Evolutionary conservation across 192 early-diverging fungal genomes (phyloP).

Genomic region (Entomortierella parvispora): DNA sequence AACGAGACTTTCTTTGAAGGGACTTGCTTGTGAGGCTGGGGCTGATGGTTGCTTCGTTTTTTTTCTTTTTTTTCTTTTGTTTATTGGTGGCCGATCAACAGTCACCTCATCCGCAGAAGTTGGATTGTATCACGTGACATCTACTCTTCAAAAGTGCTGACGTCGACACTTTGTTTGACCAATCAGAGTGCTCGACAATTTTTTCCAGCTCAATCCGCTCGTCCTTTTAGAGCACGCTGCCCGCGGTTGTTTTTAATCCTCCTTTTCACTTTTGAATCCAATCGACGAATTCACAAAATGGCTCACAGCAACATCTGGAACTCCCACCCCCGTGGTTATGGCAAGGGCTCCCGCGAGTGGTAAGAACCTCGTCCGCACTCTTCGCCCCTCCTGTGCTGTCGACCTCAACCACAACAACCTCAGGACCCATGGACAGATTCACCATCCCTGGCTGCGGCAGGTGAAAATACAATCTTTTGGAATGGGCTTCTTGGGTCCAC

Average conservation of each 20-base stretch:
- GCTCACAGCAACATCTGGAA: conserved; percentile 97
- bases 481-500: too few relatives aligned
- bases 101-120: neutral
- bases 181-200: conserved; percentile 14
- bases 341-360: conserved; percentile 99
- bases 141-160: neutral
- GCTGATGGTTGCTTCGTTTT: neutral
- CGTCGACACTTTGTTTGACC: conserved; percentile 1
- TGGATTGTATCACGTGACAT: neutral
- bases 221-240: conserved; percentile 2
- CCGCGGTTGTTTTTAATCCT: conserved; percentile 16
- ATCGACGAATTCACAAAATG: conserved; percentile 73
- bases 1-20: neutral
- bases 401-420: neutral
- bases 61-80: neutral
- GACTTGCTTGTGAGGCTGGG: too few relatives aligned
- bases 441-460: too few relatives aligned
- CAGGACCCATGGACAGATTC: too few relatives aligned
- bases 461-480: too few relatives aligned
- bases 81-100: neutral
- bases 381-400: neutral
- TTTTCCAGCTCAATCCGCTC: conserved; percentile 1
- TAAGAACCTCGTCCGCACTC: conserved; percentile 50
- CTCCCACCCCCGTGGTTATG: conserved; percentile 96
- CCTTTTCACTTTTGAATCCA: conserved; percentile 47